Evolutionary conservation across 2,329 filamentous ascomycete species (phyloP), one percentile per base, ranked within the genome.

Genomic region (Chrysoporthe deuterocubensis): DNA sequence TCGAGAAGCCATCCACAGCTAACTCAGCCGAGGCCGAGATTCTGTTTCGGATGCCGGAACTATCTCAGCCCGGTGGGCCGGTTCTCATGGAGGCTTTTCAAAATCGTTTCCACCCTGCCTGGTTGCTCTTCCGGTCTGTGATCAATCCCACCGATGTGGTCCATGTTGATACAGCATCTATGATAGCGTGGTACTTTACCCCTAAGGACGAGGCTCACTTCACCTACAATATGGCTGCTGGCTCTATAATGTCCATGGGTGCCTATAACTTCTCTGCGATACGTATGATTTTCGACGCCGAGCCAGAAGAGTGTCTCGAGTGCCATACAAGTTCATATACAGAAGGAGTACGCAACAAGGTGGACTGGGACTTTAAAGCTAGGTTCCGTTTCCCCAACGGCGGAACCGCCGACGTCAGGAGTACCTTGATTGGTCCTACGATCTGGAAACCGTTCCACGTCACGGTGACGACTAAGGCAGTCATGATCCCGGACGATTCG

Each of bases 1-100:
- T 83, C 6, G 82, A 84, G 70, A 84, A 84, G 70, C 82, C 82
- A 0, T 75, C 78, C 1, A 75, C 75, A 7, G 76, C 76, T 11
- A 83, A 81, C 69, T 71, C 76, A 1, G 67, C 61, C 0, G 79
- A 83, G 71, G 80, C 80, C 0, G 64, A 69, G 1, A 69, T 67
- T 0, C 73, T 83, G 6, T 81, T 81, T 68, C 67, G 73, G 1
- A 69, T 78, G 6, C 74, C 76, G 0, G 64, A 73, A 46, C 68
- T 77, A 46, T 72, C 70, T 6, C 64, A 73, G 1, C 72, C 75
- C 0, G 71, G 73, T 26, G 75, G 76, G 0, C 80, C 79, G 1
- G 73, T 83, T 0, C 70, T 81, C 1, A 74, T 84, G 7, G 82
- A 84, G 71, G 82, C 82, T 2, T 80, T 81, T 67, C 81, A 83